These are phyloP conservation scores for Croton laevigatus DNA, from an alignment of 441 rosid genomes.

Conservation along the genomic window DNA sequence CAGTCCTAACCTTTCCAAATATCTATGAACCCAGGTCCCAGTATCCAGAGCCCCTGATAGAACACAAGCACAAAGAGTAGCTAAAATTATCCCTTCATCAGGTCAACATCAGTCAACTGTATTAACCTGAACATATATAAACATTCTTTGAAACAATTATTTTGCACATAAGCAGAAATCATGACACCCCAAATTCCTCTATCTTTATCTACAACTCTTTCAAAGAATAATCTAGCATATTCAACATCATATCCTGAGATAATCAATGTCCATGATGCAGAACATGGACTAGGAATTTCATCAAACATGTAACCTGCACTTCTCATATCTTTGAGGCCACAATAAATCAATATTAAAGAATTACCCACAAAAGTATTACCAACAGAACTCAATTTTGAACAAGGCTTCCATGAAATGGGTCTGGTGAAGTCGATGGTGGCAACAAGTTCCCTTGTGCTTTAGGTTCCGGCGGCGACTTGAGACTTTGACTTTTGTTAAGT, in stretches of 20 bases:
- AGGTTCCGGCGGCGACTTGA: too few relatives aligned
- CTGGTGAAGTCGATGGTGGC: too few relatives aligned
- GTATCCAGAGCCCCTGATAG: slow-evolving; percentile 42
- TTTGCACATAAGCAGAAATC: slow-evolving; percentile 50
- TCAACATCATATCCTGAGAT: slow-evolving; percentile 45
- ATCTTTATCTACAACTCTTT: slow-evolving; percentile 38
- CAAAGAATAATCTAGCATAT: slow-evolving; percentile 41
- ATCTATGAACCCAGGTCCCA: slow-evolving; percentile 52
- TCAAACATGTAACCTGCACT: slow-evolving; percentile 39
- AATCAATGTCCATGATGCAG: slow-evolving; percentile 47
- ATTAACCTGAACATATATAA: slow-evolving; percentile 41
- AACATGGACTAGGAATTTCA: slow-evolving; percentile 32
- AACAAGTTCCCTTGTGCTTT: too few relatives aligned
- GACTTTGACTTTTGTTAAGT: too few relatives aligned
- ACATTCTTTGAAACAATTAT: slow-evolving; percentile 44
- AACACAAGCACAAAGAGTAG: slow-evolving; percentile 43
- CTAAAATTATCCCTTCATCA: slow-evolving; percentile 42
- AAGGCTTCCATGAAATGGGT: too few relatives aligned
- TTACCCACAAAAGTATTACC: slow-evolving; percentile 46
- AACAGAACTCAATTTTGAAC: slow-evolving; percentile 36
- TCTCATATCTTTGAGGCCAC: slow-evolving; percentile 26
- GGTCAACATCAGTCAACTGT: slow-evolving; percentile 33
- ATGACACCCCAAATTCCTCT: slow-evolving; percentile 50
- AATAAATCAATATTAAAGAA: slow-evolving; percentile 40
- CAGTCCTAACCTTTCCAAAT: slow-evolving; percentile 29